phyloP scores from a whole-genome alignment of 1,139 yeast species.

The Geotrichum candidum region DNA sequence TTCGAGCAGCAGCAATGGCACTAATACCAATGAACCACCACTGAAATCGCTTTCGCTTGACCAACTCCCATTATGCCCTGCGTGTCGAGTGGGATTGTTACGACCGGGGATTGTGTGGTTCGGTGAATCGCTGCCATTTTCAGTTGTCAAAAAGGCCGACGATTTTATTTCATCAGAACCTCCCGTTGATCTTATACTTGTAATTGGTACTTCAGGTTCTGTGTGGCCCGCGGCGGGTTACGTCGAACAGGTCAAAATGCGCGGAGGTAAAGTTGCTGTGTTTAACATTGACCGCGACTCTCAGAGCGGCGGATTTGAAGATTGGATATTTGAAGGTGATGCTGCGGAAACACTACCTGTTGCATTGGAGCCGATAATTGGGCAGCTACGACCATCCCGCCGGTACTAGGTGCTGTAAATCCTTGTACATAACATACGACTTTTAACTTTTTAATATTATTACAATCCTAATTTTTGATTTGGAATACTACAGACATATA shows the following conservation, averaged over 20 bases:
- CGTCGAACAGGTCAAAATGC: slow-evolving; percentile 63
- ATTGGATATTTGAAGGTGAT: slow-evolving; percentile 77
- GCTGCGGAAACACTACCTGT: slow-evolving; percentile 65
- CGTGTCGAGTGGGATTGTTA: slow-evolving; percentile 53
- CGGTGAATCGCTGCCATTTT: slow-evolving; percentile 74
- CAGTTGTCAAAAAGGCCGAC: slow-evolving; percentile 59
- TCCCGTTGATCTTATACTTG: slow-evolving; percentile 63
- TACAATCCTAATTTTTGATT: not conserved
- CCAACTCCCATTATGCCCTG: slow-evolving; percentile 73
- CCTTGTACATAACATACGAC: not conserved
- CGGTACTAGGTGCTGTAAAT: slow-evolving; percentile 1
- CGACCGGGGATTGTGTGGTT: slow-evolving; percentile 94
- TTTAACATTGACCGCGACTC: slow-evolving; percentile 57
- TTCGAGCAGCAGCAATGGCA: not conserved
- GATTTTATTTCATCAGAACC: slow-evolving; percentile 51
- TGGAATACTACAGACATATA: not conserved
- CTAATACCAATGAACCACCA: not conserved
- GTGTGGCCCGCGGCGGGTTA: slow-evolving; percentile 92
- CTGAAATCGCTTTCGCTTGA: slow-evolving; percentile 37
- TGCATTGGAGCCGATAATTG: slow-evolving; percentile 48
- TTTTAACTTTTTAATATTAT: not conserved
- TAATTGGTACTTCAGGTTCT: slow-evolving; percentile 77
- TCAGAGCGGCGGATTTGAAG: slow-evolving; percentile 36
- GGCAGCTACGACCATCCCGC: slow-evolving; percentile 12
- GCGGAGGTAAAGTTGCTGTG: slow-evolving; percentile 79